Evolutionary conservation across 805 yeast species (phyloP).

Genomic region (Teunomyces kruisii): DNA sequence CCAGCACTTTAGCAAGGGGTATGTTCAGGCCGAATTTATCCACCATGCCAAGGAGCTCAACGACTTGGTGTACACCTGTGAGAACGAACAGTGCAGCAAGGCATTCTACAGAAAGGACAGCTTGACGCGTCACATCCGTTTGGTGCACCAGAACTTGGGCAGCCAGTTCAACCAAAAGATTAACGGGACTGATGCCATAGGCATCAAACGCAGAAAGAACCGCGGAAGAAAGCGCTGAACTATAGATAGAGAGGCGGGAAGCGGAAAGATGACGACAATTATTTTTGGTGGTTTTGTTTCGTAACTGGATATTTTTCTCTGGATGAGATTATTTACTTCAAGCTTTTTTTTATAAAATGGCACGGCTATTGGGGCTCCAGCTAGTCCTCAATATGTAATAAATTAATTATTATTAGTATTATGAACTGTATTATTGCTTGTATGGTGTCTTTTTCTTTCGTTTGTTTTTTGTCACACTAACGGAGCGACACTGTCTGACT

Average conservation of each 20-base stretch:
- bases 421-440: too few relatives aligned
- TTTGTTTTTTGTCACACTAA: too few relatives aligned
- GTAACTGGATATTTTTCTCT: neutral
- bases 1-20: constrained; percentile 23
- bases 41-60: constrained; percentile 6
- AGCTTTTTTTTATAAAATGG: too few relatives aligned
- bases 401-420: too few relatives aligned
- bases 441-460: too few relatives aligned
- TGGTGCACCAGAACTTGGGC: constrained; percentile 11
- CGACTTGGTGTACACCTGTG: constrained; percentile 10
- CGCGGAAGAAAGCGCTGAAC: neutral
- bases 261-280: too few relatives aligned
- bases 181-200: neutral
- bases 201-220: neutral
- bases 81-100: constrained; percentile 11
- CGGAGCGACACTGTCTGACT: too few relatives aligned
- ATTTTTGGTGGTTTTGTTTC: neutral
- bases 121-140: constrained; percentile 13
- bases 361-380: too few relatives aligned
- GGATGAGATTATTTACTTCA: too few relatives aligned
- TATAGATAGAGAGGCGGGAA: too few relatives aligned
- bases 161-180: constrained; percentile 8
- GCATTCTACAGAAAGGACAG: constrained; percentile 16
- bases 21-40: constrained; percentile 7
- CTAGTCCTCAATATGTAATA: too few relatives aligned